Evolutionary conservation across 345 rosid genomes (phyloP), one percentile per base, ranked within the genome.

Genomic region (Syzygium aqueum): DNA sequence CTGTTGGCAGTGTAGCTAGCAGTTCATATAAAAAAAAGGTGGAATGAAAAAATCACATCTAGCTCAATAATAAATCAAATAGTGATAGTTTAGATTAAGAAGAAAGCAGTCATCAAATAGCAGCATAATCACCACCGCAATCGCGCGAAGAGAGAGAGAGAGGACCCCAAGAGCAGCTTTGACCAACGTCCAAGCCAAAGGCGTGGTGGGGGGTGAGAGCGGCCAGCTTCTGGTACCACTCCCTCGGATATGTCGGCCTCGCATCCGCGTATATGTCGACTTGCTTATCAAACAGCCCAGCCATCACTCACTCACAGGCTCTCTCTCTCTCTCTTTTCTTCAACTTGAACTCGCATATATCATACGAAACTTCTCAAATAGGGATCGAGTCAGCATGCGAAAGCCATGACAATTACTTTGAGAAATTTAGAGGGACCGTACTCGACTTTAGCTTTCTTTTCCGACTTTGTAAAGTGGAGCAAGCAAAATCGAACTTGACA

Each of bases 101-200:
- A 57, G 63, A 54, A 10, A 54, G 22, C 11, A 22, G 27, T 54
- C 11, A 2, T 53, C 11, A 7, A 7, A 7, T 0, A 19, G 4
- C 3, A 54, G 59, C 2, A 25, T 0, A 54, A 54, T 3, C 27
- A 54, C 8, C 21, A 19, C 21, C 2, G 59, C 15, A 30, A 28
- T 65, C 9, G 40, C 3, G 1, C 4, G 22, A 30, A 7, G 73
- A 2, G 57, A 57, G 53, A 54, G 33, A 86, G 51, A 85, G 23
- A 90, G 89, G 37, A 94, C 96, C 85, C 92, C 91, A 63, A 91
- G 85, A 84, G 95, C 95, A n/a, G 96, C 96, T 89, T 94, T 94
- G 97, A 77, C 97, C 97, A 22, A 87, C 94, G 84, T 95, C 96
- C 95, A 93, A 57, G 97, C 97, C 51, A 94, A 94, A 87, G 52